Evolutionary conservation across 805 yeast genomes (phyloP), one percentile per base, ranked within the genome.

Genomic region (Ogataea polymorpha): DNA sequence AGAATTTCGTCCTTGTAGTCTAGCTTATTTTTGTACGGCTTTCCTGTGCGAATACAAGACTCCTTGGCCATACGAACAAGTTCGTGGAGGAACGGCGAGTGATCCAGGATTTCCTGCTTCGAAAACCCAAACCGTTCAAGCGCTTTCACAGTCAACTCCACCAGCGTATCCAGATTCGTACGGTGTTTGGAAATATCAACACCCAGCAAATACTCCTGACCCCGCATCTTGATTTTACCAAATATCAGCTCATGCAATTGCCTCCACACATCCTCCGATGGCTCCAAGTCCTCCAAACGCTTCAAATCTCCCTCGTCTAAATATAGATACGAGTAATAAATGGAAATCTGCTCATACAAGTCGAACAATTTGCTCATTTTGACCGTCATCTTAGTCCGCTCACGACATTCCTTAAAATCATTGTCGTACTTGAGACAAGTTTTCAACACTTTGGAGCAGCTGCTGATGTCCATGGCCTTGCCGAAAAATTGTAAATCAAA

Each of bases 391-490:
- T 81, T 75, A 9, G 86, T 74, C 23, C 73, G 54, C 13, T 56
- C 63, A 23, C 80, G 77, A 60, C 96, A 88, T 2, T 62, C 65
- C 20, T 65, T 64, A 49, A 72, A 74, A 47, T 87, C 96, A 61
- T 87, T 85, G 60, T 91, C 91, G 32, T 78, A 72, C 40, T 84
- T 79, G 35, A 91, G 65, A 58, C 97, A 89, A 48, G 75, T 79
- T 50, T 62, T 62, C 28, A 61, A 27, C 21, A 46, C 37, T 35
- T 53, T 55, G 14, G 47, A 32, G 11, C 51, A 30, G 31, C 46
- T 24, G 34, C 44, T 15, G 37, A 42, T 11, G 21, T 42, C 54
- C 15, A 39, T 33, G 3, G 55, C 44, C 23, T 48, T 45, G 2
- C 58, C 66, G 41, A 63, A 61, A 28, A 56, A 37, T 18, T 53